These are phyloP conservation scores for Poa pratensis DNA, from an alignment of 176 grass and related monocot species.

Conservation along the genomic window DNA sequence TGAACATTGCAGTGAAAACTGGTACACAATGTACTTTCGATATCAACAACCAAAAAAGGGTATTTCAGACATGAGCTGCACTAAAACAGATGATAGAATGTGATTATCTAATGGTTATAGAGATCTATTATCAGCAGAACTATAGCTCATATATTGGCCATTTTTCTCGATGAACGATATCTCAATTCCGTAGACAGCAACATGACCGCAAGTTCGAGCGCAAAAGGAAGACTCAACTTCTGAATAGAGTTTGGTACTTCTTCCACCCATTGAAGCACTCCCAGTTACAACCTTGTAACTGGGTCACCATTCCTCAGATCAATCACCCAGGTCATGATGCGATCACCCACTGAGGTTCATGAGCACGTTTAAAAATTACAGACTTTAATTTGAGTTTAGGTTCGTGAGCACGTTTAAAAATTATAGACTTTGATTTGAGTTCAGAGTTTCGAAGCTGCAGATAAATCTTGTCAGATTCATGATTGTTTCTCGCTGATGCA, in stretches of 20 bases:
- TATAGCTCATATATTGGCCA: background rate
- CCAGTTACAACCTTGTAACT: too few relatives aligned
- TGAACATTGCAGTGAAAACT: background rate
- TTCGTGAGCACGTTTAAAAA: background rate
- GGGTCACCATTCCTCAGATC: too few relatives aligned
- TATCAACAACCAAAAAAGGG: background rate
- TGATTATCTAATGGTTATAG: background rate
- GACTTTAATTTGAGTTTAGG: background rate
- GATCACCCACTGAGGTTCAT: background rate
- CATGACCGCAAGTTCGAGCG: background rate
- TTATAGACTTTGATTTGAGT: background rate
- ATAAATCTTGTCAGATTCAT: background rate
- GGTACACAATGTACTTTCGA: background rate
- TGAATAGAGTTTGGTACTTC: too few relatives aligned
- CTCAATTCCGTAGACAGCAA: constrained; percentile 7
- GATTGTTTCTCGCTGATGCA: background rate
- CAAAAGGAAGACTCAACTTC: too few relatives aligned
- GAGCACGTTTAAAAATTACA: background rate
- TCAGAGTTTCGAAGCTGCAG: background rate
- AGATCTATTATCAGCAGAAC: background rate
- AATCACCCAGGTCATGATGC: too few relatives aligned
- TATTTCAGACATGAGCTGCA: constrained; percentile 22
- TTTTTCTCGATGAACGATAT: background rate
- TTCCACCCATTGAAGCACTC: too few relatives aligned
- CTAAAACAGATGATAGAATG: constrained; percentile 1